Evolutionary conservation across 78 protist genomes (phyloP).

Genomic region (Tieghemostelium lacteum): DNA sequence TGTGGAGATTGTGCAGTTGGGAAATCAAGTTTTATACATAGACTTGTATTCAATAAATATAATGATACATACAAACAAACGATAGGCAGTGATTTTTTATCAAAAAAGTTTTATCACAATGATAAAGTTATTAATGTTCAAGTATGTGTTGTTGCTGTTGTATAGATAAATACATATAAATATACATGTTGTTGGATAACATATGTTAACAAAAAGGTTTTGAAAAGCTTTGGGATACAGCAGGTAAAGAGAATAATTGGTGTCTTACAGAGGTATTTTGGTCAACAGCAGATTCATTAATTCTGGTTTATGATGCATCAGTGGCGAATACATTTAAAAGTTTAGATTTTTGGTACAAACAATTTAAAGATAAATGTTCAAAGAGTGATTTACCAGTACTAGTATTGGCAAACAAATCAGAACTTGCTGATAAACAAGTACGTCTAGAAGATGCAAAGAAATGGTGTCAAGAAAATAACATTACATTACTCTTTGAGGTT

Average conservation of each 20-base stretch:
- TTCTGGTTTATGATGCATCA: conserved; percentile 25
- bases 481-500: conserved; percentile 23
- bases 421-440: conserved; percentile 12
- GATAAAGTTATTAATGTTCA: conserved; percentile 34
- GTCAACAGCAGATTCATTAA: conserved; percentile 58
- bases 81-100: conserved; percentile 46
- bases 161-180: too few species aligned
- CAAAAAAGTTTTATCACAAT: conserved; percentile 29
- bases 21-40: conserved; percentile 32
- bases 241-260: conserved; percentile 62
- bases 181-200: too few species aligned
- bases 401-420: conserved; percentile 31
- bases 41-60: conserved; percentile 46
- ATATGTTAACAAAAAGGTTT: too few species aligned
- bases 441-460: conserved; percentile 6
- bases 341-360: conserved; percentile 49
- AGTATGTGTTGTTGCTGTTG: too few species aligned
- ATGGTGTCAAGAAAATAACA: conserved; percentile 49
- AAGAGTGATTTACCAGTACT: neutral
- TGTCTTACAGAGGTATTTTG: conserved; percentile 67
- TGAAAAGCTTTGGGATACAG: conserved; percentile 59
- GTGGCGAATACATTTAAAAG: conserved; percentile 6
- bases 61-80: conserved; percentile 35
- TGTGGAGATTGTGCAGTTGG: too few species aligned
- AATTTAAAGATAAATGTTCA: conserved; percentile 29